Conservation (phyloP, 441 rosid genomes). For the Brassica balearica region DNA sequence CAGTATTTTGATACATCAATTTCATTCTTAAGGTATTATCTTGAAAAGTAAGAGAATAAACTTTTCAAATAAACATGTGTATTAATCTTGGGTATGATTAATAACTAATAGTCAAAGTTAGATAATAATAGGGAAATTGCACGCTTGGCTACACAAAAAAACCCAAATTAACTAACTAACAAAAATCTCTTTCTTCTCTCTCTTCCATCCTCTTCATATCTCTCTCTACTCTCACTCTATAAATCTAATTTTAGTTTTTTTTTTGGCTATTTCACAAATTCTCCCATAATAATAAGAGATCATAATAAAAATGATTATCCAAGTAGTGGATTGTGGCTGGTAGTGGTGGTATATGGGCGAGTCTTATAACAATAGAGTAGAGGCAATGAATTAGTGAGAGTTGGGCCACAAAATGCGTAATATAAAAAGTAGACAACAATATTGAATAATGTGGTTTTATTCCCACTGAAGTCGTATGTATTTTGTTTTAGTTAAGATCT, state of each 20-base stretch:
- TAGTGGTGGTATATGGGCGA: background rate
- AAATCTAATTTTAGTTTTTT: no score
- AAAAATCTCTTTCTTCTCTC: no score
- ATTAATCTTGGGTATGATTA: background rate
- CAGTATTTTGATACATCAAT: background rate
- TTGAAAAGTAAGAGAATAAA: background rate
- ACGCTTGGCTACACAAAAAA: no score
- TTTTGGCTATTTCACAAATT: no score
- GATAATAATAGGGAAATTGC: background rate
- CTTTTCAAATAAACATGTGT: background rate
- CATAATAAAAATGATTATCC: background rate
- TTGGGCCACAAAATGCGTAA: background rate
- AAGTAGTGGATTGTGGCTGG: slow-evolving; percentile 17
- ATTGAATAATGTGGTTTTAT: slow-evolving; percentile 2
- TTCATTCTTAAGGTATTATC: background rate
- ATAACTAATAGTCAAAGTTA: background rate
- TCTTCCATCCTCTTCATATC: no score
- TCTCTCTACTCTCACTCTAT: no score
- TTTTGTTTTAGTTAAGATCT: background rate
- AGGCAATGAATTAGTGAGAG: background rate
- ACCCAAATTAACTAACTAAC: no score
- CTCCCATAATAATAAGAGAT: background rate
- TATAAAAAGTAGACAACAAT: slow-evolving; percentile 1
- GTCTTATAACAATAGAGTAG: slow-evolving; percentile 5
- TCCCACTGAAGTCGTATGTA: background rate